phyloP scores from a whole-genome alignment of 1,284 basidiomycete genomes.

The Rhodotorula sp. region DNA sequence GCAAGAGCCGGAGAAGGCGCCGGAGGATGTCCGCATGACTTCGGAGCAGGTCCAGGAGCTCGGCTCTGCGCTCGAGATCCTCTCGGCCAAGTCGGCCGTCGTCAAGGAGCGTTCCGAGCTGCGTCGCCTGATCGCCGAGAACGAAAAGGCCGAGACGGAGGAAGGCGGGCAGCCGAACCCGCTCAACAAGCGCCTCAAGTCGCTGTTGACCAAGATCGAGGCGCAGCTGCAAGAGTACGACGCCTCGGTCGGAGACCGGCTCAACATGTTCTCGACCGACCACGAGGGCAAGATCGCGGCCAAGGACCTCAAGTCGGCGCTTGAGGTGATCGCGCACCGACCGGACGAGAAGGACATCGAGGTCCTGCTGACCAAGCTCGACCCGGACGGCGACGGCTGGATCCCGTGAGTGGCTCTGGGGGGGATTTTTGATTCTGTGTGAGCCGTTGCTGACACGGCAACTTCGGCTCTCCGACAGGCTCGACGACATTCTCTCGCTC shows the following conservation, averaged over 20 bases:
- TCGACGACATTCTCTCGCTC: conserved; percentile 50
- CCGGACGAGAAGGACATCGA: conserved; percentile 89
- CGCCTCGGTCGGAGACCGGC: conserved; percentile 70
- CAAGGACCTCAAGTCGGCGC: conserved; percentile 82
- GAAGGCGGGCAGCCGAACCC: conserved; percentile 56
- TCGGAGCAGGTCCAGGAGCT: conserved; percentile 93
- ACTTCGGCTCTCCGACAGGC: conserved; percentile 57
- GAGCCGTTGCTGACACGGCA: conserved; percentile 82
- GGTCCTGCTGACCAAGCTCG: conserved; percentile 85
- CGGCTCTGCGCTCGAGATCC: conserved; percentile 82
- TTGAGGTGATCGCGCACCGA: conserved; percentile 86
- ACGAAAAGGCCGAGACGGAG: conserved; percentile 69
- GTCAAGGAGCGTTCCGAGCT: conserved; percentile 94
- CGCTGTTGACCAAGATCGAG: conserved; percentile 96
- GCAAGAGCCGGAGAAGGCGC: conserved; percentile 17
- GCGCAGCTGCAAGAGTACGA: conserved; percentile 90
- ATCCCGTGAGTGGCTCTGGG: conserved; percentile 58
- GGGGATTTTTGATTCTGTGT: conserved; percentile 49
- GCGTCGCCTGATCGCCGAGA: conserved; percentile 84
- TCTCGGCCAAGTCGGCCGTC: conserved; percentile 94
- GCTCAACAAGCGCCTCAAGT: conserved; percentile 88
- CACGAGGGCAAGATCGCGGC: conserved; percentile 88
- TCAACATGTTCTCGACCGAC: conserved; percentile 93
- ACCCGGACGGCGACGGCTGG: conserved; percentile 93
- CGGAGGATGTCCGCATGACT: conserved; percentile 84